phyloP scores from a whole-genome alignment of 345 rosid genomes.

The Syzygium grande region DNA sequence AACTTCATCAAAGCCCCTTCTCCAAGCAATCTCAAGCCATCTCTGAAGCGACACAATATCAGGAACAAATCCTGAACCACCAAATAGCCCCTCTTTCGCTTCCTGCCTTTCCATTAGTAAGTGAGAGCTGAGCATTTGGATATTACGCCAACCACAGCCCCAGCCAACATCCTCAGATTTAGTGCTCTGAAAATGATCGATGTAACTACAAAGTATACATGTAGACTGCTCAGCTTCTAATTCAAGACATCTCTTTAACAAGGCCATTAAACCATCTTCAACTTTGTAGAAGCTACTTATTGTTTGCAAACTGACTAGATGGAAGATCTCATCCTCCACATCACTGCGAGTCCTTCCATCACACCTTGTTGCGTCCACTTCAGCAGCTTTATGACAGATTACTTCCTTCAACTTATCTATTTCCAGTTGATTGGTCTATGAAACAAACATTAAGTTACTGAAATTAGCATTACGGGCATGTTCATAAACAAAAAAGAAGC shows the following conservation, averaged over 20 bases:
- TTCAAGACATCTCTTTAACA: slow-evolving; percentile 46
- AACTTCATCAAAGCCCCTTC: slow-evolving; percentile 52
- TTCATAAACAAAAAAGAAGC: not conserved
- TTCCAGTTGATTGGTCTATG: not conserved
- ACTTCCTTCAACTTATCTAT: not conserved
- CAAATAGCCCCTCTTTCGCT: slow-evolving; percentile 38
- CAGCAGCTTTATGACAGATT: not conserved
- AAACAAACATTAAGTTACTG: not conserved
- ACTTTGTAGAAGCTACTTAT: slow-evolving; percentile 33
- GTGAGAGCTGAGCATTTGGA: slow-evolving; percentile 70
- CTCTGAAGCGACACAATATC: slow-evolving; percentile 59
- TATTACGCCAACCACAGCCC: slow-evolving; percentile 89
- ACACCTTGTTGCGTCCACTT: not conserved
- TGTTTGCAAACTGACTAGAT: slow-evolving; percentile 32
- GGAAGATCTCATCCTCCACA: slow-evolving; percentile 13
- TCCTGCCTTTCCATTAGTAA: slow-evolving; percentile 43
- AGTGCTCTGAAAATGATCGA: slow-evolving; percentile 57
- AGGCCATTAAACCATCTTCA: slow-evolving; percentile 44
- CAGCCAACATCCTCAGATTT: slow-evolving; percentile 56
- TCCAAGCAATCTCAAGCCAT: slow-evolving; percentile 89
- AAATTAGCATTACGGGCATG: not conserved
- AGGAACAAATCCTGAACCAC: slow-evolving; percentile 67
- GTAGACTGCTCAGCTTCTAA: slow-evolving; percentile 15
- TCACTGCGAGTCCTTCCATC: not conserved
- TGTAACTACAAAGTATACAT: slow-evolving; percentile 36